A percentile compares a stretch with the other conserved stretches of the same genome.
These are phyloP conservation scores for Pseudogymnoascus sp. DNA, from an alignment of 2,329 filamentous ascomycete species.

Conservation along the genomic window DNA sequence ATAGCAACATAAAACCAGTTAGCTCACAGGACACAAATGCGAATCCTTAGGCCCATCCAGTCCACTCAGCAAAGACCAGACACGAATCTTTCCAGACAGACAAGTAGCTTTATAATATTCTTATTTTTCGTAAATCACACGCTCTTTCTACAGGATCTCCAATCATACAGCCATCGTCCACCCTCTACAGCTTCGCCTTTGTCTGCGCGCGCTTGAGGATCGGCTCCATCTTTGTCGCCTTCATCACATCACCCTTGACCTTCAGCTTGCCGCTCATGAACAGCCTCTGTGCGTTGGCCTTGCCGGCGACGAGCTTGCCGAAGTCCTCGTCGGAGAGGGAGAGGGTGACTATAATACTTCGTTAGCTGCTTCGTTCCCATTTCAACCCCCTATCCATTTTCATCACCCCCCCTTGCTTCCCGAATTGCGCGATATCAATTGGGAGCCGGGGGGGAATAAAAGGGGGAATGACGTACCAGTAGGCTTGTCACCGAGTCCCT, in stretches of 20 bases:
- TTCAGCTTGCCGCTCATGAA: conserved; percentile 99
- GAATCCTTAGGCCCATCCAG: too few species aligned
- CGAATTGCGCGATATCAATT: neutral
- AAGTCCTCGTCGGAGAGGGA: conserved; percentile 81
- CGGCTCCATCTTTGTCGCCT: conserved; percentile 92
- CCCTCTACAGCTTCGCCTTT: conserved; percentile 71
- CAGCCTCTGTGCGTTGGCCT: conserved; percentile 87
- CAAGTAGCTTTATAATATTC: neutral
- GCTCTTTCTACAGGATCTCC: neutral
- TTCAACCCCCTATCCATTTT: too few species aligned
- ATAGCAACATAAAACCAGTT: too few species aligned
- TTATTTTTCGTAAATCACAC: neutral
- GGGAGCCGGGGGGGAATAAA: too few species aligned
- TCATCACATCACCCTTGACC: conserved; percentile 97
- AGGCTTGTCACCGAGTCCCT: conserved; percentile 71
- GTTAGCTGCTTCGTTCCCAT: neutral
- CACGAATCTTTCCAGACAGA: neutral
- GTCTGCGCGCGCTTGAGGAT: conserved; percentile 80
- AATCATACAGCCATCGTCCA: neutral
- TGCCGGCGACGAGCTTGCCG: conserved; percentile 68
- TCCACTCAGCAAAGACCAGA: neutral
- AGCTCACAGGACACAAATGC: neutral
- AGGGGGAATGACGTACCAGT: conserved; percentile 51
- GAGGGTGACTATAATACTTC: conserved; percentile 60
- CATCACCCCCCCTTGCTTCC: neutral